Evolutionary conservation across 2,329 filamentous ascomycete species (phyloP).

Genomic region (Phialophora macrospora): DNA sequence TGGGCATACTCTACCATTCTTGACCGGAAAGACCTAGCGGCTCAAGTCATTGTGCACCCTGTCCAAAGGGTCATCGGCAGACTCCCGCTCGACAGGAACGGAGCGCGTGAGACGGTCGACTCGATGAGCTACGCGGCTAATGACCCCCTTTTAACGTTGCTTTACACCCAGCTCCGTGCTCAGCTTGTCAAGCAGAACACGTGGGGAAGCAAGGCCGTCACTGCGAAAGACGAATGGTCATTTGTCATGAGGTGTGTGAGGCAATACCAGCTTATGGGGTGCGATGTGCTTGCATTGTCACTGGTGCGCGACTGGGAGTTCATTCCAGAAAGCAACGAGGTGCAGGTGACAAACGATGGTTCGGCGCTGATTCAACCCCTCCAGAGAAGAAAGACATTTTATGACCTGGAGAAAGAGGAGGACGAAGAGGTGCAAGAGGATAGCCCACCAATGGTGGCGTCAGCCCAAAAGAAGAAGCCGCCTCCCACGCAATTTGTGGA

Average conservation of each 20-base stretch:
- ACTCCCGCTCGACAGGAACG: conserved; percentile 48
- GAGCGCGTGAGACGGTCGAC: conserved; percentile 53
- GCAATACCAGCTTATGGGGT: conserved; percentile 89
- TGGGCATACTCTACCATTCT: conserved; percentile 93
- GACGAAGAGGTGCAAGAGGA: conserved; percentile 56
- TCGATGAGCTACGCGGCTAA: conserved; percentile 84
- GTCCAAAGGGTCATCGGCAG: conserved; percentile 71
- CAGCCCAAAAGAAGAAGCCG: conserved; percentile 51
- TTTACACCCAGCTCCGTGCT: conserved; percentile 84
- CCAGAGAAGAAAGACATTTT: conserved; percentile 61
- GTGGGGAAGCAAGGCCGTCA: conserved; percentile 72
- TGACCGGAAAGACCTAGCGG: conserved; percentile 78
- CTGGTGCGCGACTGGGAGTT: conserved; percentile 65
- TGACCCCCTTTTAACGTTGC: conserved; percentile 77
- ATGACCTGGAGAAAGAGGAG: conserved; percentile 72
- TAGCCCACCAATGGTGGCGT: conserved; percentile 46
- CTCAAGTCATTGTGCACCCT: conserved; percentile 79
- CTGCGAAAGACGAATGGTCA: conserved; percentile 79
- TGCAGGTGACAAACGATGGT: conserved; percentile 36
- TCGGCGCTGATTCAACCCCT: conserved; percentile 30
- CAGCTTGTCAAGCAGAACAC: conserved; percentile 81
- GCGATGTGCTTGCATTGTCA: conserved; percentile 85
- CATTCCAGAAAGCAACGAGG: conserved; percentile 34
- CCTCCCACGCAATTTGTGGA: conserved; percentile 84
- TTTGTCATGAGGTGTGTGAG: conserved; percentile 86